phyloP scores from a whole-genome alignment of 129 eudicot genomes.

The Escallonia rubra region DNA sequence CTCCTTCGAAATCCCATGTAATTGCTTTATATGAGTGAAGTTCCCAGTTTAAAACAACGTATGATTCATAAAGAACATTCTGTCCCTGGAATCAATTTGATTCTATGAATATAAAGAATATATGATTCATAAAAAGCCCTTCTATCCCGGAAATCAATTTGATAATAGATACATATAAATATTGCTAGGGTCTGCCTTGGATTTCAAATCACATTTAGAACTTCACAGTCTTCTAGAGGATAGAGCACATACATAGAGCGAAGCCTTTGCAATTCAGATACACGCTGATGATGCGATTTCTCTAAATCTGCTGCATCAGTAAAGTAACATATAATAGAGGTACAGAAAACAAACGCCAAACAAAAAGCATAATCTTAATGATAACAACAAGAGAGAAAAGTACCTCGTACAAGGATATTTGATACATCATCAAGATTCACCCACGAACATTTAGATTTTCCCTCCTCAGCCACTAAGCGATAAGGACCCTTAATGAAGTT shows the following conservation, averaged over 20 bases:
- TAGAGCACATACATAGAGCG: slow-evolving; percentile 79
- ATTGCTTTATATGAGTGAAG: too few relatives aligned
- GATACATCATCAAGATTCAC: slow-evolving; percentile 86
- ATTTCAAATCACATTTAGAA: background rate
- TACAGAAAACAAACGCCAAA: too few relatives aligned
- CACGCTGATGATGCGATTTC: slow-evolving; percentile 88
- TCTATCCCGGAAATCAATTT: too few relatives aligned
- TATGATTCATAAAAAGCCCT: too few relatives aligned
- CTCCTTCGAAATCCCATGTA: background rate
- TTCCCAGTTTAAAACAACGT: too few relatives aligned
- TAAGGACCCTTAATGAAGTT: slow-evolving; percentile 73
- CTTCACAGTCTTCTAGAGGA: background rate
- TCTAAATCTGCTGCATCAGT: slow-evolving; percentile 55
- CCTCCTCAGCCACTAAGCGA: slow-evolving; percentile 94
- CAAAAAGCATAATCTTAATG: background rate
- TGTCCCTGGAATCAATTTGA: too few relatives aligned
- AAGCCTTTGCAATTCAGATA: slow-evolving; percentile 96
- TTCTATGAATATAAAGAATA: too few relatives aligned
- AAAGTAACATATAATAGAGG: background rate
- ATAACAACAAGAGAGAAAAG: slow-evolving; percentile 6
- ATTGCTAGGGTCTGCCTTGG: too few relatives aligned
- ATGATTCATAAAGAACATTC: too few relatives aligned
- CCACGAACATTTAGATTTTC: slow-evolving; percentile 93
- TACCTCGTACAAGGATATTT: slow-evolving; percentile 79
- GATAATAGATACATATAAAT: too few relatives aligned